Evolutionary conservation across 2,329 filamentous ascomycete species (phyloP), one percentile per base, ranked within the genome.

Genomic region (Aspergillus candidus): DNA sequence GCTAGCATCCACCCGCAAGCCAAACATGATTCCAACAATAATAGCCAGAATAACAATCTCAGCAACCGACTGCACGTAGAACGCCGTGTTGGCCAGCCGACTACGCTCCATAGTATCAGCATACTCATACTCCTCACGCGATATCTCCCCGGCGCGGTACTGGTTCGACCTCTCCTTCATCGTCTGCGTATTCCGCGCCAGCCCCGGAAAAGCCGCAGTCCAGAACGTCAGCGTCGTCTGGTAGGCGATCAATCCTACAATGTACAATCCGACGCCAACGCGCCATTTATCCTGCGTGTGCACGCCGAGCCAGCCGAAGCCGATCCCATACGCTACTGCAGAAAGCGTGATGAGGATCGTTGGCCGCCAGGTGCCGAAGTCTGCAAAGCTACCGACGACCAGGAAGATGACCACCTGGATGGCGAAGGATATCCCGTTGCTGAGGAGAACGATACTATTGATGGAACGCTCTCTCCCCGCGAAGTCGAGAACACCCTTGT

Each of bases 191-290:
- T 80, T 79, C 6, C 77, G 62, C 4, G 78, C 76, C 6, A 82
- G 63, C 0, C 76, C 71, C 3, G 78, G 77, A 45, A 81, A 81
- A 0, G 82, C 80, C 0, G 82, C 80, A 0, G 80, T 83, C 79
- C 81, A 85, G 59, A 84, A 85, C 0, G 82, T 84, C 38, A 84
- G 67, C 0, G 79, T 82, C 2, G 82, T 76, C 61, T 84, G 81
- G 53, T 84, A 85, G 1, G 76, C 75, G 49, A 86, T 80, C 34
- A 84, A 49, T 29, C 81, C 82, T 12, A 84, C 74, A 43, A 85
- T 81, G 58, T 86, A 86, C 12, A 86, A 60, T 0, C 75, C 82
- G 0, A 78, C 72, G 0, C 70, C 83, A 7, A 73, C 66, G 38
- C 75, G 70, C 83, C 83, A 86, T 57, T 81, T 70, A 3, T 72